Base-by-base conservation (phyloP, 169 alveolate genomes). In the Cryptosporidium ubiquitum region DNA sequence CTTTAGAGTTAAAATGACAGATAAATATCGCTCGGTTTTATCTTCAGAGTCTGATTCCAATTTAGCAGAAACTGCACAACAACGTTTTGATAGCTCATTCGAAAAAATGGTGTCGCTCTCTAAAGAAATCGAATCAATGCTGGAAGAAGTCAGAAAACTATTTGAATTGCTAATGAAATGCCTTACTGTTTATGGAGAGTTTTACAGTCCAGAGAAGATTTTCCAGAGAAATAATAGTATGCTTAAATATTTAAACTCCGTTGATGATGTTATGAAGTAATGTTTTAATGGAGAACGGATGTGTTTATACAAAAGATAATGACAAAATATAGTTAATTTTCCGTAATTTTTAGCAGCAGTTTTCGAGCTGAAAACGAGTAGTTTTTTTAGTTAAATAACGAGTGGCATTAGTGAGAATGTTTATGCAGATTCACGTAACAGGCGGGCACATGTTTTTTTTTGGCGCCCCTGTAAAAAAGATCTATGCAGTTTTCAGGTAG, bases 381-480 rank as follows among this genome's bases (percentile, higher is more conserved):
- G n/a, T n/a, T n/a, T n/a, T n/a, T n/a, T n/a, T n/a, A n/a, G n/a
- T n/a, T n/a, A n/a, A n/a, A n/a, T n/a, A n/a, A n/a, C n/a, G n/a
- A n/a, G n/a, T n/a, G n/a, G n/a, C n/a, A n/a, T n/a, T n/a, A n/a
- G n/a, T n/a, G n/a, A n/a, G n/a, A n/a, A n/a, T n/a, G n/a, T n/a
- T n/a, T 7, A 40, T 40, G 16, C 16, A 47, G 55, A 47, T 47
- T 47, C 9, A 47, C n/a, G 16, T n/a, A 55, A 23, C n/a, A 55
- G 71, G 68, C 71, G 71, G 71, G 71, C 14, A 4, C 16, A 9
- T 33, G 0, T 33, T 0, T 20, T 14, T 26, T 10, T 0, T 4
- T 33, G 71, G 71, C 71, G 71, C 71, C 26, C 23, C 71, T 26
- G 71, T 33, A 55, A 64, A 64, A 57, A 64, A 64, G 71, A 64